phyloP scores from a whole-genome alignment of 1,139 yeast genomes.

The Diutina catenulata region DNA sequence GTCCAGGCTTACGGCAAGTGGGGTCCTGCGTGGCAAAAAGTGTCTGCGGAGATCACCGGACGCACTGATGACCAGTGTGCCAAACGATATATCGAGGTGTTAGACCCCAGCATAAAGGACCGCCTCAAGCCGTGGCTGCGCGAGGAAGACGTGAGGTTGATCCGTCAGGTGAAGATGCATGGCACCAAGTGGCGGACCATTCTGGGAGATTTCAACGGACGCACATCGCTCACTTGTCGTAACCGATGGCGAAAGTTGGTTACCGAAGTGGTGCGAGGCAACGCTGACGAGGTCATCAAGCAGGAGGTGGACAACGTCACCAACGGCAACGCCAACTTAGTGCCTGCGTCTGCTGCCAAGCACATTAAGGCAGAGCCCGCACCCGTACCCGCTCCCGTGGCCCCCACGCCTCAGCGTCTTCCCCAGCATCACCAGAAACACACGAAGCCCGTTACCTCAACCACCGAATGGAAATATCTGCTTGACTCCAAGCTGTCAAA shows the following conservation, averaged over 20 bases:
- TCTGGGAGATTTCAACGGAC: slow-evolving; percentile 55
- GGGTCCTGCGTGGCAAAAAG: slow-evolving; percentile 84
- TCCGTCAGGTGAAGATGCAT: slow-evolving; percentile 50
- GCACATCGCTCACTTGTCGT: slow-evolving; percentile 85
- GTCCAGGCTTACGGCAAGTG: slow-evolving; percentile 50
- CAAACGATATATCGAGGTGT: slow-evolving; percentile 77
- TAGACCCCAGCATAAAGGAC: slow-evolving; percentile 73
- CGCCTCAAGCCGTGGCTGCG: slow-evolving; percentile 70
- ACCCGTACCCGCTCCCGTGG: no score
- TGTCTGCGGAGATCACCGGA: slow-evolving; percentile 64
- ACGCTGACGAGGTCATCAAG: slow-evolving; percentile 28
- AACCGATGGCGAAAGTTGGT: slow-evolving; percentile 87
- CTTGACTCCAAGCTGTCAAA: slow-evolving; percentile 11
- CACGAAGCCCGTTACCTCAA: slow-evolving; percentile 6
- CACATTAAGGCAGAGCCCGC: no score
- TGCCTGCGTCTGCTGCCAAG: no score
- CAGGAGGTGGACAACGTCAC: slow-evolving; percentile 20
- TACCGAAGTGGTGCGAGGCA: slow-evolving; percentile 59
- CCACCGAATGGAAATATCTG: slow-evolving; percentile 24
- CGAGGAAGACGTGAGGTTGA: slow-evolving; percentile 63
- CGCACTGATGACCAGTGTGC: slow-evolving; percentile 95
- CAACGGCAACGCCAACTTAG: background rate
- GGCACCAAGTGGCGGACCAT: slow-evolving; percentile 94
- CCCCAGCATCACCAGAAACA: background rate
- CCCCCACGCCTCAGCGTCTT: background rate